phyloP scores from a whole-genome alignment of 1,284 basidiomycete genomes.

The Tilletia caries region DNA sequence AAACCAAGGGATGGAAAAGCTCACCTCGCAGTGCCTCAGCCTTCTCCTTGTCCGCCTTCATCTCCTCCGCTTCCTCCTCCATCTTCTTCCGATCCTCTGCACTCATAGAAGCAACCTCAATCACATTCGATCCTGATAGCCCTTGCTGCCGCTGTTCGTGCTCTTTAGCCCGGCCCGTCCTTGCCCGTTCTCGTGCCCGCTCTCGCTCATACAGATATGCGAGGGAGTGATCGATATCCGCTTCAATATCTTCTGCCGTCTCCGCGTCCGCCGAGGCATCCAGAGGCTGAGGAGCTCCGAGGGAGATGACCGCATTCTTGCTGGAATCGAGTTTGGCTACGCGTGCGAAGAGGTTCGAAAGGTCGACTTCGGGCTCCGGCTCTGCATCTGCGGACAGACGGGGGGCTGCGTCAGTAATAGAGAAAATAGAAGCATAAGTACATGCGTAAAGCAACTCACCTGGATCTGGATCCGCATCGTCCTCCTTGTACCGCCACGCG shows the following conservation, averaged over 20 bases:
- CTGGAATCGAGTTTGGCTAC: constrained; percentile 33
- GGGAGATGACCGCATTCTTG: constrained; percentile 10
- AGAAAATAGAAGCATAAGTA: too few species aligned
- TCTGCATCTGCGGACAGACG: constrained; percentile 30
- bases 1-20: neutral
- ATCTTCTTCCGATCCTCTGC: constrained; percentile 10
- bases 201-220: constrained; percentile 37
- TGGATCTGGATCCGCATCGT: constrained; percentile 24
- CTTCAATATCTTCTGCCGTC: constrained; percentile 33
- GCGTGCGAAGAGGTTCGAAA: constrained; percentile 34
- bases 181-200: neutral
- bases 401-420: too few species aligned
- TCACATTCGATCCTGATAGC: neutral
- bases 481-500: constrained; percentile 31
- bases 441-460: constrained; percentile 14
- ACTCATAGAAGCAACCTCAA: neutral
- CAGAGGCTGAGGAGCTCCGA: neutral
- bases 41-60: constrained; percentile 15
- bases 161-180: constrained; percentile 3
- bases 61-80: constrained; percentile 15
- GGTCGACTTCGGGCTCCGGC: constrained; percentile 47
- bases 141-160: neutral
- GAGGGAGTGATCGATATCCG: constrained; percentile 42
- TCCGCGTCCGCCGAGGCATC: constrained; percentile 21
- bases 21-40: constrained; percentile 14